Evolutionary conservation across 768 basidiomycete genomes (phyloP), one percentile per base, ranked within the genome.

Genomic region (Leucosporidium creatinivorum): DNA sequence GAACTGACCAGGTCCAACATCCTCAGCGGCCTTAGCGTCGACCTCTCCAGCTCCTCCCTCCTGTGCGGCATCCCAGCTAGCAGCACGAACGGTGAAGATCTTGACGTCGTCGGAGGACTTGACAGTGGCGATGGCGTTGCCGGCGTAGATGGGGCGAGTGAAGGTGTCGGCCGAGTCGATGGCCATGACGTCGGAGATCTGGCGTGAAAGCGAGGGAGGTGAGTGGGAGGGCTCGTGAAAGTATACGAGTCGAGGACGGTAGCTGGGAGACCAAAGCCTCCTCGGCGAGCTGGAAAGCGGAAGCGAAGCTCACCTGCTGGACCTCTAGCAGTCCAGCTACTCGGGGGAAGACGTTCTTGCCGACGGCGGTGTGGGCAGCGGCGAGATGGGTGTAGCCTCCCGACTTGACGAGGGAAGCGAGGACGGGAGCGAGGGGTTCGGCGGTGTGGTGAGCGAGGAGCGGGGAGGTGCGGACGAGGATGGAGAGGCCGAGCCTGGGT

Each of bases 41-140:
- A 85, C 83, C 1, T 77, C 77, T 26, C 79, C 78, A 13, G 77
- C 47, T 8, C 85, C 84, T 1, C 69, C 71, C 23, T 59, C 65
- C 33, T 61, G 36, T 44, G 91, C 87, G 65, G 81, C 79, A 33
- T 86, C 80, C 79, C 96, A 98, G 15, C 92, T 90, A 2, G 93
- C 94, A 21, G 87, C 85, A 70, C 96, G 86, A 28, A 98, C 90
- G 50, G 94, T 96, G 80, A 98, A 91, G 78, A 99, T 86, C 78
- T 98, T 98, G 74, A 96, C 83, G 61, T 84, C 83, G n/a, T 85
- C 84, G 0, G 86, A 81, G 0, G 89, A 89, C 67, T 87, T 86
- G 73, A 99, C 87, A 52, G 93, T 94, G 30, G 93, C 84, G 64
- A 98, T 91, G 55, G 96, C 96, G 76, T 98, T 98, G 58, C 96